phyloP scores from a whole-genome alignment of 306 rosid genomes.

The Sophora flavescens region DNA sequence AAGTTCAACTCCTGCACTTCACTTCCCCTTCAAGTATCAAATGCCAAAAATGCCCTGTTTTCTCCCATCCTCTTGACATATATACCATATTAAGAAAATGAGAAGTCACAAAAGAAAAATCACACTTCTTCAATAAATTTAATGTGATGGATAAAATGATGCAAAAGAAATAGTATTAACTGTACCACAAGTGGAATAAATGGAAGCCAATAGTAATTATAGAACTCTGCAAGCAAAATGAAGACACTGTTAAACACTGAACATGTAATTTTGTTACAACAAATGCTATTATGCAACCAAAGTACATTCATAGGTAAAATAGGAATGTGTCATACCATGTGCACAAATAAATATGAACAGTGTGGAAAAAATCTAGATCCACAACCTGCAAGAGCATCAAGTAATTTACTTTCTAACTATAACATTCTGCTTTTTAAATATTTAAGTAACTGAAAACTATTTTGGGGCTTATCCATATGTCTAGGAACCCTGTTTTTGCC shows the following conservation, averaged over 20 bases:
- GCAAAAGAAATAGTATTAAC: not conserved
- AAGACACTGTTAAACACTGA: not conserved
- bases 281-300: not conserved
- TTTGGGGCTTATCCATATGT: not conserved
- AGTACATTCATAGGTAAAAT: not conserved
- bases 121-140: not conserved
- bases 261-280: conserved; percentile 11
- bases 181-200: conserved; percentile 75
- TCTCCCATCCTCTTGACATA: too few species aligned
- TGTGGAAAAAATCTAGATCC: conserved; percentile 70
- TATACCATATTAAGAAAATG: too few species aligned
- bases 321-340: conserved; percentile 57
- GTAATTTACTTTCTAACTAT: conserved; percentile 19
- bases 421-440: too few species aligned
- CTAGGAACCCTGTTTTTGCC: conserved; percentile 9
- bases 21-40: too few species aligned
- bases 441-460: too few species aligned
- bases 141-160: not conserved
- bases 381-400: conserved; percentile 57
- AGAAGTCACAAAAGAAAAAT: not conserved
- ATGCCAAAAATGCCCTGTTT: too few species aligned
- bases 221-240: too few species aligned
- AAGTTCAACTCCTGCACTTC: too few species aligned
- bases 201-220: conserved; percentile 77
- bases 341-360: too few species aligned